A percentile compares a stretch with the other conserved stretches of the same genome.
These are phyloP conservation scores for Volvox carteri DNA, from an alignment of 163 green algal genomes.

Conservation along the genomic window DNA sequence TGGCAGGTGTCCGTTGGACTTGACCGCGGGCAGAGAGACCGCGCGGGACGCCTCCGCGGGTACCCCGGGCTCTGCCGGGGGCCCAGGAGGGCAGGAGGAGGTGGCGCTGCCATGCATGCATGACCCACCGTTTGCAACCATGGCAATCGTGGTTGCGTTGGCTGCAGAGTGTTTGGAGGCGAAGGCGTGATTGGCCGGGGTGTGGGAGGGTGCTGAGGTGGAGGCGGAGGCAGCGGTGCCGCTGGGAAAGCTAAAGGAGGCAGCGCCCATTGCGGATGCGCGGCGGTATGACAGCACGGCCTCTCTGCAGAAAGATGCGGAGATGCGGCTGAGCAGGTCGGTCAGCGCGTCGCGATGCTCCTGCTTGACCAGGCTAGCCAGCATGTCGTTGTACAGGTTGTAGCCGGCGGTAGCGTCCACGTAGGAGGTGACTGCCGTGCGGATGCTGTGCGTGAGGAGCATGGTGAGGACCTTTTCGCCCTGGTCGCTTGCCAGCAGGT, in stretches of 20 bases:
- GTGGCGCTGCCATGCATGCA: background rate
- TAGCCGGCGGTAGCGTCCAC: slow-evolving; percentile 65
- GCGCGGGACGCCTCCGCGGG: background rate
- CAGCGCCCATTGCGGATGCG: background rate
- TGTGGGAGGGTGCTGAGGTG: too few species aligned
- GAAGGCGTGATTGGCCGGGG: slow-evolving; percentile 6
- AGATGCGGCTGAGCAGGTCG: slow-evolving; percentile 61
- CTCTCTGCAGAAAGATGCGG: slow-evolving; percentile 61
- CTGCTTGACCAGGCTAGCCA: slow-evolving; percentile 64
- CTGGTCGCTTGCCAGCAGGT: slow-evolving; percentile 49
- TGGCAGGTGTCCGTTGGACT: background rate
- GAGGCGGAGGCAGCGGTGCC: background rate
- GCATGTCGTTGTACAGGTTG: slow-evolving; percentile 73
- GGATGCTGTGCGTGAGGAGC: slow-evolving; percentile 68
- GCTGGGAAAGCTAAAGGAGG: background rate
- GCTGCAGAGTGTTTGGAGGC: background rate
- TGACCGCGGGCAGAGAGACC: background rate
- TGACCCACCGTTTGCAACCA: background rate
- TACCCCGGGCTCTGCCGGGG: background rate
- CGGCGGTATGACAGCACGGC: slow-evolving; percentile 47
- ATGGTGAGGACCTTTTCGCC: slow-evolving; percentile 56
- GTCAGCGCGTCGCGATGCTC: slow-evolving; percentile 66
- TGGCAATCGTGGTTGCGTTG: background rate
- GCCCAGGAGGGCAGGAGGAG: too few species aligned
- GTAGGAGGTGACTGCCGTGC: slow-evolving; percentile 65